Evolutionary conservation across 768 basidiomycete genomes (phyloP).

Genomic region (Suillus lakei): DNA sequence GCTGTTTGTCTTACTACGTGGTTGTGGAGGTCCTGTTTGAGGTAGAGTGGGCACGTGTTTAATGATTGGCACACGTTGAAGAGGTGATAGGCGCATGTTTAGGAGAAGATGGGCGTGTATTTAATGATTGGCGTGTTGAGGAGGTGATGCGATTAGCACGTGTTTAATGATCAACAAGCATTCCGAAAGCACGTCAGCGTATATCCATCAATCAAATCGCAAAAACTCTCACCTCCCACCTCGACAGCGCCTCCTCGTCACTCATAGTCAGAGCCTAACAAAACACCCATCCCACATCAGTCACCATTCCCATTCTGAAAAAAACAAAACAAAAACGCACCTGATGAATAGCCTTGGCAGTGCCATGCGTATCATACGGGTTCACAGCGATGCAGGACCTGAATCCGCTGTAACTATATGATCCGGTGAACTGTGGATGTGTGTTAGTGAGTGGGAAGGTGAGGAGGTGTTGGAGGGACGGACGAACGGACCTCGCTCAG

Average conservation of each 20-base stretch:
- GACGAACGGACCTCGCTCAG: slow-evolving; percentile 67
- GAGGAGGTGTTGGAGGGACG: neutral
- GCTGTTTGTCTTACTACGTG: slow-evolving; percentile 89
- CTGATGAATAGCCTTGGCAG: slow-evolving; percentile 77
- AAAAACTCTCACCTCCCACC: slow-evolving; percentile 69
- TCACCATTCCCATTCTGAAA: no score
- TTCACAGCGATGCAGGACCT: slow-evolving; percentile 86
- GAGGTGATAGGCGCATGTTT: no score
- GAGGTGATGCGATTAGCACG: neutral
- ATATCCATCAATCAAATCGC: neutral
- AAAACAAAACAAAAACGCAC: slow-evolving; percentile 15
- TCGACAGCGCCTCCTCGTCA: slow-evolving; percentile 69
- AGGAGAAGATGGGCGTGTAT: neutral
- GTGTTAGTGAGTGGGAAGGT: slow-evolving; percentile 8
- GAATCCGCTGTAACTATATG: slow-evolving; percentile 87
- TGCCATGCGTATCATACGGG: slow-evolving; percentile 85
- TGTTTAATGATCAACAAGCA: neutral
- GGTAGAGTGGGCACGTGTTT: neutral
- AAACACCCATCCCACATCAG: neutral
- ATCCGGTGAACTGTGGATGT: slow-evolving; percentile 74
- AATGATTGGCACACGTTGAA: neutral
- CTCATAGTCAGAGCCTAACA: slow-evolving; percentile 74
- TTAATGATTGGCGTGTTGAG: slow-evolving; percentile 3
- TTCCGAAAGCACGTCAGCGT: neutral
- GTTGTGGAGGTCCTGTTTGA: slow-evolving; percentile 68